Evolutionary conservation across 176 grass and related monocot genomes (phyloP).

Genomic region (Hordeum marinum): DNA sequence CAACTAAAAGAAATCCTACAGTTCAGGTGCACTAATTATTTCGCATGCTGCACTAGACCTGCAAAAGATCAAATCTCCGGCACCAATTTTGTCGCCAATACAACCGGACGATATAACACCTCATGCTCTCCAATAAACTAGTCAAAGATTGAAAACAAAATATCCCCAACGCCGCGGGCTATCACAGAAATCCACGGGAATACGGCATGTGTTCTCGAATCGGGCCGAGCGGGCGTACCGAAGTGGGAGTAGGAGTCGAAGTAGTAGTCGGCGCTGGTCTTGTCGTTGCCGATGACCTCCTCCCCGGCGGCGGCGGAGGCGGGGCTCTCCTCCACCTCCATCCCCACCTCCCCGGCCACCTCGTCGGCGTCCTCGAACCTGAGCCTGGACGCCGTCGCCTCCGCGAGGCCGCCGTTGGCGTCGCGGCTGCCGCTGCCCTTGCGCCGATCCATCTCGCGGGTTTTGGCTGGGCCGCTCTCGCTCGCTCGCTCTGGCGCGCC

Average conservation of each 20-base stretch:
- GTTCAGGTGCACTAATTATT: not conserved
- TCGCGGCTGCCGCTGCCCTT: slow-evolving; percentile 19
- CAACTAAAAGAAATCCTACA: not conserved
- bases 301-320: slow-evolving; percentile 4
- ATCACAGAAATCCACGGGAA: not conserved
- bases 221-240: slow-evolving; percentile 26
- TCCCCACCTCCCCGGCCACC: slow-evolving; percentile 4
- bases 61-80: not conserved
- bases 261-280: slow-evolving; percentile 98
- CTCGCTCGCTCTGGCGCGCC: slow-evolving; percentile 21
- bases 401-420: slow-evolving; percentile 41
- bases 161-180: not conserved
- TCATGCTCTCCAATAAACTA: not conserved
- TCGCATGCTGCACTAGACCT: not conserved
- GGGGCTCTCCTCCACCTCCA: slow-evolving; percentile 37
- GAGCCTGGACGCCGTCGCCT: slow-evolving; percentile 49
- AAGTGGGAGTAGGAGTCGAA: slow-evolving; percentile 99
- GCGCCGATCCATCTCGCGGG: slow-evolving; percentile 26
- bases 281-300: slow-evolving; percentile 61
- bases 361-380: slow-evolving; percentile 35
- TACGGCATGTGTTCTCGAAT: not conserved
- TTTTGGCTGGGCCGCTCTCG: not conserved
- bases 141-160: not conserved
- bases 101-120: not conserved
- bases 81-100: not conserved